phyloP scores from a whole-genome alignment of 768 basidiomycete genomes.

The Leccinum truebloodii region DNA sequence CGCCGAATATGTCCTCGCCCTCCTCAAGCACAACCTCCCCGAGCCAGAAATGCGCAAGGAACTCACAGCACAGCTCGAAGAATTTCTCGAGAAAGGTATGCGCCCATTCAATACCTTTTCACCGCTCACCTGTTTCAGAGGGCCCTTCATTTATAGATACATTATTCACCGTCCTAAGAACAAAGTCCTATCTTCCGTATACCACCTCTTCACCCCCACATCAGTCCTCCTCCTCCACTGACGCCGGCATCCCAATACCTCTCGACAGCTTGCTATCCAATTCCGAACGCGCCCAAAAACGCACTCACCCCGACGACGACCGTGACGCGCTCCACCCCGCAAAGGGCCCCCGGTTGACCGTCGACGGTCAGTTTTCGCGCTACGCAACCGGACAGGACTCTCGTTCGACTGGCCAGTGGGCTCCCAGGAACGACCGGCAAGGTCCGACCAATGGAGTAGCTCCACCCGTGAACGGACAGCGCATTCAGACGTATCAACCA shows the following conservation, averaged over 20 bases:
- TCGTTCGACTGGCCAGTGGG: constrained; percentile 46
- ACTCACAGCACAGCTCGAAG: constrained; percentile 74
- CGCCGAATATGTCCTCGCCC: constrained; percentile 91
- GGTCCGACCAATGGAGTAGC: constrained; percentile 28
- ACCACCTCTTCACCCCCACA: constrained; percentile 43
- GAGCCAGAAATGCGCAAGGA: constrained; percentile 83
- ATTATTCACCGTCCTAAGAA: constrained; percentile 81
- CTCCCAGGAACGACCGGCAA: constrained; percentile 34
- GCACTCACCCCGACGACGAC: constrained; percentile 63
- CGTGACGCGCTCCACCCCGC: constrained; percentile 56
- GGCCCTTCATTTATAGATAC: constrained; percentile 77
- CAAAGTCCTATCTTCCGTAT: constrained; percentile 85
- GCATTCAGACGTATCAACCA: constrained; percentile 62
- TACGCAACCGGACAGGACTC: constrained; percentile 47
- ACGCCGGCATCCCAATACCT: constrained; percentile 80
- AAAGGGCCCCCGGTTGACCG: constrained; percentile 70
- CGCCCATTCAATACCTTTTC: not conserved
- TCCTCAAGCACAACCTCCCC: constrained; percentile 86
- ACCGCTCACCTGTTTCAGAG: constrained; percentile 44
- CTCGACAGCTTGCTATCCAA: constrained; percentile 62
- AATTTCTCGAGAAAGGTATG: constrained; percentile 91
- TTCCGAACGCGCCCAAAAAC: constrained; percentile 61
- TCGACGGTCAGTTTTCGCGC: constrained; percentile 68
- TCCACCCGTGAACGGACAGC: constrained; percentile 42
- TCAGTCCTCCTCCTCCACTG: constrained; percentile 38